phyloP scores from a whole-genome alignment of 2,329 filamentous ascomycete genomes.

The Xylariaceae sp. region DNA sequence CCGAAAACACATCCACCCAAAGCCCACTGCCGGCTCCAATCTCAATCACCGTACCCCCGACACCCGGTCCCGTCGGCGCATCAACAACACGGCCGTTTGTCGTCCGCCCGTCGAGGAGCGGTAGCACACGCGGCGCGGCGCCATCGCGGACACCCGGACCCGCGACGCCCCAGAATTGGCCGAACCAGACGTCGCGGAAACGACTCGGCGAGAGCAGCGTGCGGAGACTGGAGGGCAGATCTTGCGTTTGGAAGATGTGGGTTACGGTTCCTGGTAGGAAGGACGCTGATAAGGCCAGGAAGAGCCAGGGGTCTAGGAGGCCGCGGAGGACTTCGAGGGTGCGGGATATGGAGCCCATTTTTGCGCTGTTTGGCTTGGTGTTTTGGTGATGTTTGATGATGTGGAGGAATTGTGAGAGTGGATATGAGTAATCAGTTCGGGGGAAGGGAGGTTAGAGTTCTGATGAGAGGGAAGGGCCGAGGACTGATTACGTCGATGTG shows the following conservation, averaged over 20 bases:
- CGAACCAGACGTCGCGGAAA: slow-evolving; percentile 52
- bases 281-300: slow-evolving; percentile 44
- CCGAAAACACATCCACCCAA: slow-evolving; percentile 51
- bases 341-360: slow-evolving; percentile 14
- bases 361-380: neutral
- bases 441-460: too few species aligned
- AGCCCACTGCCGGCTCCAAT: slow-evolving; percentile 57
- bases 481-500: too few species aligned
- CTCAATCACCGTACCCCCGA: slow-evolving; percentile 53
- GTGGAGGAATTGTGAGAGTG: neutral
- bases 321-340: slow-evolving; percentile 27
- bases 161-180: slow-evolving; percentile 52
- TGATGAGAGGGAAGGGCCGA: too few species aligned
- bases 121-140: slow-evolving; percentile 42
- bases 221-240: slow-evolving; percentile 26
- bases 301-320: slow-evolving; percentile 46
- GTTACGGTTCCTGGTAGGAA: slow-evolving; percentile 49
- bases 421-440: neutral
- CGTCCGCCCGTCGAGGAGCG: slow-evolving; percentile 49
- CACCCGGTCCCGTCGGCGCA: slow-evolving; percentile 33
- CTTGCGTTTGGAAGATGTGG: slow-evolving; percentile 34
- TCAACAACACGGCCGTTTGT: slow-evolving; percentile 34
- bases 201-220: slow-evolving; percentile 34
- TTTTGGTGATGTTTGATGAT: neutral
- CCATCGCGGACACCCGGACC: slow-evolving; percentile 46